Evolutionary conservation across 257 asterid genomes (phyloP), one percentile per base, ranked within the genome.

Genomic region (Solanum chiquidenum): DNA sequence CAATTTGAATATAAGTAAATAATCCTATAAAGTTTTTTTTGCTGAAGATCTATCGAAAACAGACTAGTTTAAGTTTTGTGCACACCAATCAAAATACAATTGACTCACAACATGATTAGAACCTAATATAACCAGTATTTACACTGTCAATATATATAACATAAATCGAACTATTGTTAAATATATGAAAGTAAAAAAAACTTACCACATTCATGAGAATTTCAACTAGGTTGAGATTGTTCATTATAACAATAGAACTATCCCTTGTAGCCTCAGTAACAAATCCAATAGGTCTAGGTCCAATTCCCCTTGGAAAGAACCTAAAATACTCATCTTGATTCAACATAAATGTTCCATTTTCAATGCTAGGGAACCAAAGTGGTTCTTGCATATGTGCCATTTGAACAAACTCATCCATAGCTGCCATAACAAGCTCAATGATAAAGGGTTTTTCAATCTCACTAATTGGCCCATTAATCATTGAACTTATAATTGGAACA

Each of bases 121-220:
- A 20, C 49, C 18, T 20, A n/a, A 9, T 74, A 18, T 11, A 35
- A 73, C 27, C 16, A 34, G 4, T 34, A 74, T 76, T 64, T 64
- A 64, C 33, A 25, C 33, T 34, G n/a, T 66, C 2, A 3, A 1
- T n/a, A 3, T 33, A 9, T 74, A 49, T 18, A 62, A 46, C 64
- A 25, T 44, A 42, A 77, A 77, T 77, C 2, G 5, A 35, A 83
- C 21, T n/a, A n/a, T n/a, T n/a, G n/a, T n/a, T n/a, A n/a, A n/a
- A n/a, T n/a, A n/a, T n/a, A n/a, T n/a, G n/a, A n/a, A 33, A 58
- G 60, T 49, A 7, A 55, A 60, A 9, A 23, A n/a, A 11, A n/a
- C 38, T 18, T 84, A 94, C 98, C 95, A 89, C 89, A 69, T 93
- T 88, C 96, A 92, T 92, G 86, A 94, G 87, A 27, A 92, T 86